phyloP scores from a whole-genome alignment of 2,329 filamentous ascomycete species.

The Cladophialophora exuberans region DNA sequence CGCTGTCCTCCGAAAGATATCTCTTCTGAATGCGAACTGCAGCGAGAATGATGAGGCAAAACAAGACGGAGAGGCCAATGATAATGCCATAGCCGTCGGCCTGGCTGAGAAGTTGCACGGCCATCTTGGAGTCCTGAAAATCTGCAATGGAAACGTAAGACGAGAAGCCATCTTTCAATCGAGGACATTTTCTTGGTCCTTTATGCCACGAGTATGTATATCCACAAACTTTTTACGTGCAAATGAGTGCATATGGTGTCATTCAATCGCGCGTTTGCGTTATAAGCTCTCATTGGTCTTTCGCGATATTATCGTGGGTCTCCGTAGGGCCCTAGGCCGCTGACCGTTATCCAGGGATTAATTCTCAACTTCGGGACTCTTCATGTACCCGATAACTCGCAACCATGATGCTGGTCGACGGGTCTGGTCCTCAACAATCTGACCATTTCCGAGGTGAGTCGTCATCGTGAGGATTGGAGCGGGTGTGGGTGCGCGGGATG shows the following conservation, averaged over 20 bases:
- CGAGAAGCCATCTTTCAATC: neutral
- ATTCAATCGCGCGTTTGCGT: no score
- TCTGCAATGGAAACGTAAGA: neutral
- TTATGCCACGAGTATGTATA: slow-evolving; percentile 9
- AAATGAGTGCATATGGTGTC: neutral
- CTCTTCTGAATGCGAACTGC: slow-evolving; percentile 51
- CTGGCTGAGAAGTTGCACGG: slow-evolving; percentile 37
- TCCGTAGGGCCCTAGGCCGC: no score
- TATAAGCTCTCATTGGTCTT: no score
- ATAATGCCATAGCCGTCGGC: slow-evolving; percentile 52
- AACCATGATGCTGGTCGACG: no score
- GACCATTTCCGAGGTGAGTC: no score
- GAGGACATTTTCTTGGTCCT: slow-evolving; percentile 1
- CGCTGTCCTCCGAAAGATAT: slow-evolving; percentile 48
- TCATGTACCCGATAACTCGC: no score
- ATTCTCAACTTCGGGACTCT: no score
- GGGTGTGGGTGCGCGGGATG: no score
- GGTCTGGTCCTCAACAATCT: no score
- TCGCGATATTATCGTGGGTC: no score
- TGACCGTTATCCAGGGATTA: no score
- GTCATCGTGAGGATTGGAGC: no score
- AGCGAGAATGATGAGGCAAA: slow-evolving; percentile 51
- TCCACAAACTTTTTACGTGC: neutral
- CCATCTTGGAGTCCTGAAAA: slow-evolving; percentile 8
- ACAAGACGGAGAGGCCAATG: slow-evolving; percentile 52